Percentiles rank a stretch among this genome's conserved stretches.
Evolutionary conservation across 2,329 filamentous ascomycete species (phyloP).

Genomic region (Microsporum ferrugineum): DNA sequence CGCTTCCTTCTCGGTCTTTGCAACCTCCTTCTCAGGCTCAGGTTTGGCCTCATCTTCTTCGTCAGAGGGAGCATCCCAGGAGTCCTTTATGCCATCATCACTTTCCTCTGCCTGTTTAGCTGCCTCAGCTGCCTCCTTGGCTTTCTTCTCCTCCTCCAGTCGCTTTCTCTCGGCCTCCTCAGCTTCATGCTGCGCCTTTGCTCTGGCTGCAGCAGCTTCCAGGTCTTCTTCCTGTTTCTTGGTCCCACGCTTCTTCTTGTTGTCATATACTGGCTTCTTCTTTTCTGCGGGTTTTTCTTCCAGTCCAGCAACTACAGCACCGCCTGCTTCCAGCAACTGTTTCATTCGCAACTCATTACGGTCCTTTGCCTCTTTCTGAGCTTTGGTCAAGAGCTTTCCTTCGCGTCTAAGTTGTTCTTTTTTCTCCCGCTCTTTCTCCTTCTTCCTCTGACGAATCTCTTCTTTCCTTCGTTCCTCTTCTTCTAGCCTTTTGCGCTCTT

Average conservation of each 20-base stretch:
- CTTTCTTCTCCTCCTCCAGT: constrained; percentile 58
- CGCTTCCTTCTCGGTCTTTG: constrained; percentile 21
- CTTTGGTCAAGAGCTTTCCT: constrained; percentile 40
- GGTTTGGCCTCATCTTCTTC: constrained; percentile 59
- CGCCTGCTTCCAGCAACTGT: constrained; percentile 40
- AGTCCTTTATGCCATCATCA: constrained; percentile 72
- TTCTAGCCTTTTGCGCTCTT: constrained; percentile 26
- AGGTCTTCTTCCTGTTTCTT: constrained; percentile 49
- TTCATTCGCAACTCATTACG: constrained; percentile 39
- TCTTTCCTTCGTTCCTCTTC: constrained; percentile 39
- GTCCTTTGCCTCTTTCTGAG: constrained; percentile 38
- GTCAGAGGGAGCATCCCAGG: constrained; percentile 63
- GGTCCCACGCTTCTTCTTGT: constrained; percentile 59
- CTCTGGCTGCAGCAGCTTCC: constrained; percentile 38
- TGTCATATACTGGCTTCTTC: constrained; percentile 66
- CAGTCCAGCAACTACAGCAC: constrained; percentile 34
- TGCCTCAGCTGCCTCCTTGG: constrained; percentile 56
- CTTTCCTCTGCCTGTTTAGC: constrained; percentile 70
- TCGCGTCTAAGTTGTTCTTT: constrained; percentile 40
- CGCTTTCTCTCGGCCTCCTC: constrained; percentile 48
- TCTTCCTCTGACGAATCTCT: constrained; percentile 36
- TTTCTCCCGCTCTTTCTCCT: constrained; percentile 41
- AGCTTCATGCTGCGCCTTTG: constrained; percentile 35
- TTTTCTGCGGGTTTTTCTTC: constrained; percentile 46
- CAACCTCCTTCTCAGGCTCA: constrained; percentile 25